phyloP scores from a whole-genome alignment of 2,329 filamentous ascomycete genomes.

The Pseudogymnoascus sp. region DNA sequence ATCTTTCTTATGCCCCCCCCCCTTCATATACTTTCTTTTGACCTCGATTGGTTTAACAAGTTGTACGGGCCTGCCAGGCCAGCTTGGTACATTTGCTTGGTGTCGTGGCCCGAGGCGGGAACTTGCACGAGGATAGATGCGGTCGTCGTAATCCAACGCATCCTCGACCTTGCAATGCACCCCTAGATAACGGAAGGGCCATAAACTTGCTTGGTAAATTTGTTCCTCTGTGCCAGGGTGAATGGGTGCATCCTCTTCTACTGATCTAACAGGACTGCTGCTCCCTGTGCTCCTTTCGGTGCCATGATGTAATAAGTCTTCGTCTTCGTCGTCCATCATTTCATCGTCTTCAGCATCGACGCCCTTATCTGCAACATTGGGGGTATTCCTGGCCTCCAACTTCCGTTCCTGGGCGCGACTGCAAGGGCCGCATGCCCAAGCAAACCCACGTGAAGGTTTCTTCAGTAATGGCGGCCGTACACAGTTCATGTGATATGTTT shows the following conservation, averaged over 20 bases:
- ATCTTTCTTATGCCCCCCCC: constrained; percentile 60
- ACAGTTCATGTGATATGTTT: constrained; percentile 98
- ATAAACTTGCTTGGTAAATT: constrained; percentile 84
- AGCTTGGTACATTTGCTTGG: constrained; percentile 76
- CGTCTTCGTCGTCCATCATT: constrained; percentile 58
- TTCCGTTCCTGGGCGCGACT: constrained; percentile 92
- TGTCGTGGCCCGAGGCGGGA: constrained; percentile 86
- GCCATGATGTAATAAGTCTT: constrained; percentile 47
- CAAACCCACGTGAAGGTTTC: constrained; percentile 94
- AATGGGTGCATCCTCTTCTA: constrained; percentile 47
- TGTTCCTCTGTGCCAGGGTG: constrained; percentile 69
- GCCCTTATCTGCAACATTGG: constrained; percentile 58
- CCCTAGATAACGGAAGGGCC: constrained; percentile 92
- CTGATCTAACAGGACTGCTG: constrained; percentile 53
- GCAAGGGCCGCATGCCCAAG: constrained; percentile 94
- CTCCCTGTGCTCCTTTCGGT: constrained; percentile 48
- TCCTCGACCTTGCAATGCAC: constrained; percentile 95
- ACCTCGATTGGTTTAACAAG: constrained; percentile 82
- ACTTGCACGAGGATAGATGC: constrained; percentile 91
- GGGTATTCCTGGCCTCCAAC: constrained; percentile 81
- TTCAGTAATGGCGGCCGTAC: constrained; percentile 86
- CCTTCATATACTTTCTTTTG: constrained; percentile 65
- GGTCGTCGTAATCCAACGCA: constrained; percentile 91
- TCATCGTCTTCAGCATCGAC: constrained; percentile 59
- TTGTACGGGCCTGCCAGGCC: constrained; percentile 81